phyloP scores from a whole-genome alignment of 805 yeast genomes.

The Teunomyces lycoperdinae region DNA sequence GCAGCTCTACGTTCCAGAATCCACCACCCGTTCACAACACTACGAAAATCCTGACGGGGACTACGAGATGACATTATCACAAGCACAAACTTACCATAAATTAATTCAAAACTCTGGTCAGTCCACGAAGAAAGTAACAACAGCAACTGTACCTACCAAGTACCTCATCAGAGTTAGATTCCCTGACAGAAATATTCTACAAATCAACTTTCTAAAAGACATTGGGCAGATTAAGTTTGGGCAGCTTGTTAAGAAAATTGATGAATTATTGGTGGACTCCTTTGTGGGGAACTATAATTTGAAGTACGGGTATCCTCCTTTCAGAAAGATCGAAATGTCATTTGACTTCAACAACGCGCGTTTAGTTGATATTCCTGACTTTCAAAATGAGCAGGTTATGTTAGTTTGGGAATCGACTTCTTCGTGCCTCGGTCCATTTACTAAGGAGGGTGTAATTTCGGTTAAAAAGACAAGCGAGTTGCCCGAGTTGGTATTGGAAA shows the following conservation, averaged over 20 bases:
- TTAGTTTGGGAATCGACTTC: slow-evolving; percentile 34
- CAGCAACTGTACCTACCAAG: slow-evolving; percentile 17
- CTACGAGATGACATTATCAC: slow-evolving; percentile 37
- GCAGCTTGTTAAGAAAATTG: slow-evolving; percentile 34
- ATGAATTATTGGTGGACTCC: slow-evolving; percentile 27
- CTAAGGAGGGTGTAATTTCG: slow-evolving; percentile 14
- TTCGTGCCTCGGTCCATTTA: slow-evolving; percentile 22
- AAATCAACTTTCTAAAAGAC: slow-evolving; percentile 28
- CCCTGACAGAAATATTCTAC: slow-evolving; percentile 38
- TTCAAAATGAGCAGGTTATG: slow-evolving; percentile 27
- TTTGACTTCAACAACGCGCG: slow-evolving; percentile 25
- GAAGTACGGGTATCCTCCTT: slow-evolving; percentile 39
- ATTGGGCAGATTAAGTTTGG: slow-evolving; percentile 28
- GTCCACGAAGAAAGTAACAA: slow-evolving; percentile 12
- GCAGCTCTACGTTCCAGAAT: slow-evolving; percentile 19
- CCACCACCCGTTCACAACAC: background rate
- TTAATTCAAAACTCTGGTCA: slow-evolving; percentile 26
- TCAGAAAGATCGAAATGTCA: slow-evolving; percentile 23
- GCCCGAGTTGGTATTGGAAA: slow-evolving; percentile 37
- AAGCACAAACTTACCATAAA: slow-evolving; percentile 37
- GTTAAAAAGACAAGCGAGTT: slow-evolving; percentile 26
- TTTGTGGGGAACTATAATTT: slow-evolving; percentile 29
- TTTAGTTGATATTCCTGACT: slow-evolving; percentile 28
- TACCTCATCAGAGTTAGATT: slow-evolving; percentile 35
- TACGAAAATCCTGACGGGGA: slow-evolving; percentile 44